These are phyloP conservation scores for Exophiala sideris DNA, from an alignment of 2,329 filamentous ascomycete genomes.

Conservation along the genomic window DNA sequence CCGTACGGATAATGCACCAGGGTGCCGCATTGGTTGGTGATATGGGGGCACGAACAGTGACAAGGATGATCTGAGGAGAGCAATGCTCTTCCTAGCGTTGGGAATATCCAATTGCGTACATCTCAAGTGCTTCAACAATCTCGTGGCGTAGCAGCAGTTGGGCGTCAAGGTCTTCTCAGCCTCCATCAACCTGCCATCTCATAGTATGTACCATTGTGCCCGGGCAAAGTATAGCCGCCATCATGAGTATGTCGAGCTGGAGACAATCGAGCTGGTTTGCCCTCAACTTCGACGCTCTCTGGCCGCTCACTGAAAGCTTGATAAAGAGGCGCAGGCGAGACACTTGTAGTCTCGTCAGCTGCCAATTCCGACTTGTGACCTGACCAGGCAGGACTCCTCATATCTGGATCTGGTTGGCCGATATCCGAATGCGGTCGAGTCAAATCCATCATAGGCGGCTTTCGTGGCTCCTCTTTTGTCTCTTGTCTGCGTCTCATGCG, in stretches of 20 bases:
- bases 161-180: background rate
- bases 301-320: constrained; percentile 7
- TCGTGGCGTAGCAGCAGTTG: background rate
- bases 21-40: background rate
- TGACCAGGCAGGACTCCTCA: constrained; percentile 23
- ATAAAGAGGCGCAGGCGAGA: constrained; percentile 13
- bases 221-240: constrained; percentile 16
- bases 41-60: background rate
- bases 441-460: constrained; percentile 8
- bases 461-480: background rate
- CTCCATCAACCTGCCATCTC: constrained; percentile 20
- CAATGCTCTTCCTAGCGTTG: background rate
- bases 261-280: constrained; percentile 15
- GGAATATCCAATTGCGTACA: too few species aligned
- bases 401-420: constrained; percentile 8
- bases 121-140: background rate
- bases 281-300: constrained; percentile 20
- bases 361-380: constrained; percentile 27
- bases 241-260: constrained; percentile 12
- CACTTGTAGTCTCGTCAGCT: constrained; percentile 13
- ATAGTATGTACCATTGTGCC: constrained; percentile 20
- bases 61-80: too few species aligned
- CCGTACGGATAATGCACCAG: background rate
- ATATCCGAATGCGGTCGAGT: constrained; percentile 5
- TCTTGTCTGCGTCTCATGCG: constrained; percentile 3